These are phyloP conservation scores for Eucalyptus coolabah DNA, from an alignment of 345 rosid genomes.

Conservation along the genomic window DNA sequence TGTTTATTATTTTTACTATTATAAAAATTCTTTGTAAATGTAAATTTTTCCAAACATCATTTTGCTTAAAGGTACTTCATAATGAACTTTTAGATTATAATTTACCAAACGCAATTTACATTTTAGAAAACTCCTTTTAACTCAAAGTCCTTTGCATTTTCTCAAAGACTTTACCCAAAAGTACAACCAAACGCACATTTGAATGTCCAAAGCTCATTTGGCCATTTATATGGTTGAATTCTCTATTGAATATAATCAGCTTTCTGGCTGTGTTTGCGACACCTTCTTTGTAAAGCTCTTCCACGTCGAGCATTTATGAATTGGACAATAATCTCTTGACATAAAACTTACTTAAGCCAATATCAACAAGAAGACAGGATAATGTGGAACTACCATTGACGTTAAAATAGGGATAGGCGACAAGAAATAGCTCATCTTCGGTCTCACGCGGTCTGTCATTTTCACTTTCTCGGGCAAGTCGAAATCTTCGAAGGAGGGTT, in stretches of 20 bases:
- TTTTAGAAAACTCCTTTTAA: too few relatives aligned
- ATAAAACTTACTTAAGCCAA: background rate
- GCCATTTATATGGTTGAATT: constrained; percentile 36
- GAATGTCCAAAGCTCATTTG: too few relatives aligned
- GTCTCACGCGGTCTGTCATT: constrained; percentile 74
- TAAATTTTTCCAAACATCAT: too few relatives aligned
- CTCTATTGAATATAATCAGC: constrained; percentile 80
- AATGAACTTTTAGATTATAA: too few relatives aligned
- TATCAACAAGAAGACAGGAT: background rate
- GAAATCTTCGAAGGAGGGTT: background rate
- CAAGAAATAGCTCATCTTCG: constrained; percentile 69
- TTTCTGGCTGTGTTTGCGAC: constrained; percentile 43
- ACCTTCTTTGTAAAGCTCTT: constrained; percentile 87
- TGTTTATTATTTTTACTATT: too few relatives aligned
- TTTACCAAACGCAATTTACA: too few relatives aligned
- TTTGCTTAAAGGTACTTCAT: too few relatives aligned
- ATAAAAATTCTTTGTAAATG: too few relatives aligned
- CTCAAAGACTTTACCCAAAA: too few relatives aligned
- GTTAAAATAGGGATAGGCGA: constrained; percentile 83
- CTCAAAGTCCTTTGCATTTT: too few relatives aligned
- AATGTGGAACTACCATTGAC: constrained; percentile 52
- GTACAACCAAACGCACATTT: too few relatives aligned
- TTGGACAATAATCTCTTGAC: background rate
- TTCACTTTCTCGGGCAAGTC: constrained; percentile 66
- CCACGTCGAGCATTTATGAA: constrained; percentile 88